Conservation (phyloP, 306 rosid species). For the Gynostemma pentaphyllum region DNA sequence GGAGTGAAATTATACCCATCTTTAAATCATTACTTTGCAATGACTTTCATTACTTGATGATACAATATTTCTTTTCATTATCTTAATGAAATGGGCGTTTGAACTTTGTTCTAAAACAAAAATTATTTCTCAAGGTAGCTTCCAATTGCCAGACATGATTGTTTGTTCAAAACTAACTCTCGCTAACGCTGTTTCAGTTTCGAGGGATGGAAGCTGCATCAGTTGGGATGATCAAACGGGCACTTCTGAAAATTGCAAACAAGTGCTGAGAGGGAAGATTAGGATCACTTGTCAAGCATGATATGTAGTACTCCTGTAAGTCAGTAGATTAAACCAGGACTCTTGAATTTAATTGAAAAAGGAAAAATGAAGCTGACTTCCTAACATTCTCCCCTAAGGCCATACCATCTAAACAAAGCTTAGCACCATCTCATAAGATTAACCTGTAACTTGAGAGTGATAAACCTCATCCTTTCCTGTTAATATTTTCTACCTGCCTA, state of each 20-base stretch:
- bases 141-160: too few relatives aligned
- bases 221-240: conserved; percentile 50
- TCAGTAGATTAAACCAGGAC: background rate
- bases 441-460: background rate
- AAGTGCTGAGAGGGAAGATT: conserved; percentile 14
- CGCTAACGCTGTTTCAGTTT: conserved; percentile 33
- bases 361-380: background rate
- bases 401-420: background rate
- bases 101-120: too few relatives aligned
- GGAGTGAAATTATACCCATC: too few relatives aligned
- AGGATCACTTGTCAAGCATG: background rate
- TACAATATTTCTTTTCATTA: too few relatives aligned
- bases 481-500: background rate
- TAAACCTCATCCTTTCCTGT: background rate
- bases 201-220: conserved; percentile 61
- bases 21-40: background rate
- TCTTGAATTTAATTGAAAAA: background rate
- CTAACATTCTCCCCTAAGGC: conserved; percentile 1
- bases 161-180: background rate
- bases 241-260: conserved; percentile 44
- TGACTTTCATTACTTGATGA: too few relatives aligned
- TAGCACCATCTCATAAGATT: background rate
- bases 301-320: background rate
- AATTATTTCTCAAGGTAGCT: too few relatives aligned
- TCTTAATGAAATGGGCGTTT: too few relatives aligned